Conservation (phyloP, 352 stramenopile species). For the Globisporangium alternatum region DNA sequence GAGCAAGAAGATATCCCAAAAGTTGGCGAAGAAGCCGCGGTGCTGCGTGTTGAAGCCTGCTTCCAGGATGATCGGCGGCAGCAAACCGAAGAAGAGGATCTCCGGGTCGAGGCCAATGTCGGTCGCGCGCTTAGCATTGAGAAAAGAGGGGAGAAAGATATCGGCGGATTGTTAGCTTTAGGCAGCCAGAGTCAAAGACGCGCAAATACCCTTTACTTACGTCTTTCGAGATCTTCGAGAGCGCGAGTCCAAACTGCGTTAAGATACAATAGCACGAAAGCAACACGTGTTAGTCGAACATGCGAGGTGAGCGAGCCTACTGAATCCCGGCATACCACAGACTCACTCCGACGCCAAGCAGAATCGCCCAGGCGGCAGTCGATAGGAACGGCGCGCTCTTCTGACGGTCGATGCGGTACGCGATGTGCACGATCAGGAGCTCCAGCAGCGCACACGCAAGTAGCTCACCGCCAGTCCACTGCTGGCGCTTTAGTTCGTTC, state of each 20-base stretch:
- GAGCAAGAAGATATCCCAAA: constrained; percentile 39
- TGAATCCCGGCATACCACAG: not conserved
- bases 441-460: constrained; percentile 63
- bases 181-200: not conserved
- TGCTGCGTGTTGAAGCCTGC: constrained; percentile 63
- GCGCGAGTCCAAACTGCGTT: constrained; percentile 33
- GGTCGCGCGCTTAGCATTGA: constrained; percentile 29
- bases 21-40: constrained; percentile 60
- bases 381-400: constrained; percentile 43
- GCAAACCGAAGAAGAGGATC: constrained; percentile 58
- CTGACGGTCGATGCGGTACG: constrained; percentile 58
- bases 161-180: not conserved
- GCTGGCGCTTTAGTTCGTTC: constrained; percentile 30
- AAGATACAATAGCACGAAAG: not conserved
- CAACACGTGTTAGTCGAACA: not conserved
- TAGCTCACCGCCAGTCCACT: constrained; percentile 57
- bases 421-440: constrained; percentile 57
- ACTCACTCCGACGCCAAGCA: constrained; percentile 29
- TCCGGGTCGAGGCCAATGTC: constrained; percentile 50
- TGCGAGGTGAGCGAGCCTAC: not conserved
- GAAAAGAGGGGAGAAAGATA: not conserved
- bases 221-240: constrained; percentile 39
- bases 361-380: constrained; percentile 65
- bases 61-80: constrained; percentile 67
- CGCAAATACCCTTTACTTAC: constrained; percentile 11